Base-by-base conservation (phyloP, 2,329 filamentous ascomycete genomes). In the Diaporthe nobilis region DNA sequence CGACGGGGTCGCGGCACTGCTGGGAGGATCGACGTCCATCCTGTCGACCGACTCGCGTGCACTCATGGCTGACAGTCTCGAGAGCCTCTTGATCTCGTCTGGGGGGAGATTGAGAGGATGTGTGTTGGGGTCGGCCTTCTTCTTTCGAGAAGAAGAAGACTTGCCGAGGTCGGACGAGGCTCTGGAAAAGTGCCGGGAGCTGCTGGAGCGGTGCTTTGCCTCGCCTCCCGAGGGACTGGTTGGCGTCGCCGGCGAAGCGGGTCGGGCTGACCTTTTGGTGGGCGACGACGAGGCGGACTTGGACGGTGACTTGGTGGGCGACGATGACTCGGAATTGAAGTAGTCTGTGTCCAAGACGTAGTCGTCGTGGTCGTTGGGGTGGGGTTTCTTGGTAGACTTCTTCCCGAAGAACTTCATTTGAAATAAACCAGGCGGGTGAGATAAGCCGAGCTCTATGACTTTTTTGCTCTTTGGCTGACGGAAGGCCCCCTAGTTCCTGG, bases 41-140 rank as follows among this genome's bases (percentile, higher is more conserved):
- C 73, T 77, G 70, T 77, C 76, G 71, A 77, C 76, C 76, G 93
- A 92, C 81, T 88, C 90, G 78, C 90, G 87, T 78, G 88, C 87
- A 80, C 86, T 92, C 90, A 91, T 89, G 81, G 84, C 88, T 78
- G 92, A 93, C 77, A 95, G 88, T 79, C 89, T 89, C 67, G 93
- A 95, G 75, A 94, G 85, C 77, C 94, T 92, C 84, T 94, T 94
- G 81, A 95, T 91, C 89, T 98, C 93, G 87, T 98, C 95, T 63
- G 95, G 95, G 2, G 94, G 95, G 31, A 98, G 91, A 82, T 98
- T 98, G 71, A 98, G 90, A 53, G 96, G 96, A 84, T 98, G 96
- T 3, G 92, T 93, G 83, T 96, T 91, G 78, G 88, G 88, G 82
- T 94, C 92, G 81, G 87, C 85, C 82, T 91, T 91, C 80, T 85